Conservation (phyloP, 2,329 filamentous ascomycete genomes). For the Chrysosporium keratinophilum region DNA sequence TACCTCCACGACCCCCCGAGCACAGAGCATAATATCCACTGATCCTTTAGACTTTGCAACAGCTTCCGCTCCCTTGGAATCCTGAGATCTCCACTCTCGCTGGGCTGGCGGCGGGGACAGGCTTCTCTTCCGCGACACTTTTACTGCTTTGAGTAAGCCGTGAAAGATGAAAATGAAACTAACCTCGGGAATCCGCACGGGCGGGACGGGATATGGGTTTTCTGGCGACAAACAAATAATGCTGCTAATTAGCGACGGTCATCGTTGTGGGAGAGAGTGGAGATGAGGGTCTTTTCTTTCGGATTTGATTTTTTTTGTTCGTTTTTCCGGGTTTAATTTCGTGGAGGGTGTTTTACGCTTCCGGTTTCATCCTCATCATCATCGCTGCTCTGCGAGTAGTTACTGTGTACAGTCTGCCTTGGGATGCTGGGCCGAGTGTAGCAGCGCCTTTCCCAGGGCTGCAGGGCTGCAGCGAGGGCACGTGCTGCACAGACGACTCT, state of each 20-base stretch:
- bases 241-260: neutral
- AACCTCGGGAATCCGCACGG: constrained; percentile 5
- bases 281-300: neutral
- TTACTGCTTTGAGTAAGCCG: neutral
- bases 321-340: neutral
- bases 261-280: neutral
- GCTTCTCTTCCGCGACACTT: neutral
- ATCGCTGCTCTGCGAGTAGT: neutral
- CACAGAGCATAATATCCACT: neutral
- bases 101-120: no score
- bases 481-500: neutral
- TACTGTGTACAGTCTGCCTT: neutral
- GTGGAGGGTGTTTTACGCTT: neutral
- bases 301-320: neutral
- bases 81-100: neutral
- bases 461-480: neutral
- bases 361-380: neutral
- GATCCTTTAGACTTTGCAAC: constrained; percentile 7
- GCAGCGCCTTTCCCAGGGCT: neutral
- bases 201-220: neutral
- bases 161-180: neutral
- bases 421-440: neutral
- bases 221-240: no score
- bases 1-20: neutral
- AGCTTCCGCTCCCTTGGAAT: constrained; percentile 3